Conservation (phyloP, 2,329 filamentous ascomycete genomes). For the Trichoderma citrinoviride region DNA sequence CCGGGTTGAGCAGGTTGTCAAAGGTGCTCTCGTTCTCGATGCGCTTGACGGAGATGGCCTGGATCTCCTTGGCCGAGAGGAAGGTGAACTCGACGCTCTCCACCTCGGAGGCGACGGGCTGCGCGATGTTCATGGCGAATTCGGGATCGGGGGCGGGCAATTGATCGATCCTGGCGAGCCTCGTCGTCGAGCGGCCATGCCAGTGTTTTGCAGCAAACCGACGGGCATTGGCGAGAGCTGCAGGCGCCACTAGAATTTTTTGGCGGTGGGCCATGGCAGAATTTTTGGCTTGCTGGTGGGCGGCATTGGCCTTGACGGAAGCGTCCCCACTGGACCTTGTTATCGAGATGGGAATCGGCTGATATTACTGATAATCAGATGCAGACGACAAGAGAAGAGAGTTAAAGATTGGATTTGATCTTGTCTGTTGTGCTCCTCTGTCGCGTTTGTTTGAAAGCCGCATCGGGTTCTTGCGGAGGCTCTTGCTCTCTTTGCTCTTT, state of each 20-base stretch:
- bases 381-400: background rate
- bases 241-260: constrained; percentile 35
- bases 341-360: no score
- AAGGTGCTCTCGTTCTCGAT: constrained; percentile 95
- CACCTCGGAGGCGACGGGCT: constrained; percentile 80
- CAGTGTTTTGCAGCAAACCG: constrained; percentile 7
- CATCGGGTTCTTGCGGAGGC: no score
- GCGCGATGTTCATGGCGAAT: constrained; percentile 65
- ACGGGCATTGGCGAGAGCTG: constrained; percentile 14
- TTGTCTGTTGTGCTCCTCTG: no score
- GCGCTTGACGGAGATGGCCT: constrained; percentile 84
- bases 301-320: background rate
- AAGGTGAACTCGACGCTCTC: constrained; percentile 87
- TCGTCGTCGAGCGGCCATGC: constrained; percentile 17
- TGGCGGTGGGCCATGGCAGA: constrained; percentile 47
- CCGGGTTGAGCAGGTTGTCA: constrained; percentile 83
- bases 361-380: background rate
- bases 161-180: constrained; percentile 14
- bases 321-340: background rate
- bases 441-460: no score
- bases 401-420: background rate
- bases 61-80: constrained; percentile 78
- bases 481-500: no score
- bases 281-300: constrained; percentile 28
- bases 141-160: constrained; percentile 8